Percentiles rank a stretch among this genome's conserved stretches.
Conservation (phyloP, 192 early-diverging fungal genomes). For the Linnemannia schmuckeri region DNA sequence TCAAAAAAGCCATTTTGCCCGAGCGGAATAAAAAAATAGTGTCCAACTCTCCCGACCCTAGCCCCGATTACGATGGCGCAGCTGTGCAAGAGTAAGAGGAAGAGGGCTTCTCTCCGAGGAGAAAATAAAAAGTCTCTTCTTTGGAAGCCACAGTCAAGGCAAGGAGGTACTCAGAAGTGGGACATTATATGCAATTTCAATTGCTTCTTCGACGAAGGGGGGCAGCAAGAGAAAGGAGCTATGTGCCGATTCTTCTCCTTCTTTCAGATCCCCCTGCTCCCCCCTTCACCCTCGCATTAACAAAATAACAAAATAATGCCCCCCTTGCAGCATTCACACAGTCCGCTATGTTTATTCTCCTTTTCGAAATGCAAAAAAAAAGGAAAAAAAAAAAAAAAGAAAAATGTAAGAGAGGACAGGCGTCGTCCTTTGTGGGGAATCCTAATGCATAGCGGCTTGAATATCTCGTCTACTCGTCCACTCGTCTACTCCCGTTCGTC, state of each 20-base stretch:
- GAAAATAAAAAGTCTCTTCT: not conserved
- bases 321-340: not conserved
- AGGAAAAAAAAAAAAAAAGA: not conserved
- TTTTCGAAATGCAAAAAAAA: conserved; percentile 8
- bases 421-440: not conserved
- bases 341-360: conserved; percentile 4
- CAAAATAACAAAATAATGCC: not conserved
- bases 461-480: not conserved
- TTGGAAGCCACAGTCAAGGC: not conserved
- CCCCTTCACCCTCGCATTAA: not conserved
- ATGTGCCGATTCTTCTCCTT: no score
- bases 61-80: not conserved
- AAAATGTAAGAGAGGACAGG: not conserved
- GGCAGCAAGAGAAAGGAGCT: not conserved
- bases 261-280: no score
- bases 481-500: not conserved
- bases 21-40: not conserved
- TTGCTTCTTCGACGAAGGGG: not conserved
- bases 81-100: not conserved
- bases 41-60: not conserved
- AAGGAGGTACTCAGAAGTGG: not conserved
- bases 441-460: not conserved
- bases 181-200: not conserved
- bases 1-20: not conserved
- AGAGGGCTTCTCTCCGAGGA: not conserved